Conservation (phyloP, 305 asterid genomes). For the Galium porrigens region DNA sequence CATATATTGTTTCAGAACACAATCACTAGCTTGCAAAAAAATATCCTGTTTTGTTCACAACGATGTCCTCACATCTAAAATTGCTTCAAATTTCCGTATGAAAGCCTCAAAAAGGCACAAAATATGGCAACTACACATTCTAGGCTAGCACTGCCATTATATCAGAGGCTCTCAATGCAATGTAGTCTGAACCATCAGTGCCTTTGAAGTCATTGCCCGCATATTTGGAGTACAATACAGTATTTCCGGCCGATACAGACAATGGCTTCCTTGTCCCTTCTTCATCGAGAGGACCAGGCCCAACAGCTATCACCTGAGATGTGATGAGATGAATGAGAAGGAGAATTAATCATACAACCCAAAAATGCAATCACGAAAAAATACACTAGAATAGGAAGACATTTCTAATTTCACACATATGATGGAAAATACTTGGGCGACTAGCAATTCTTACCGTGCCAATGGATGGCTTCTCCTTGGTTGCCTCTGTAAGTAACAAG, state of each 20-base stretch:
- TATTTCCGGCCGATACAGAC: slow-evolving; percentile 28
- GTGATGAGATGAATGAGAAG: background rate
- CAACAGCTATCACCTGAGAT: slow-evolving; percentile 52
- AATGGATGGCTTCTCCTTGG: slow-evolving; percentile 83
- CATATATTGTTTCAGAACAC: background rate
- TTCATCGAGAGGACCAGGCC: slow-evolving; percentile 72
- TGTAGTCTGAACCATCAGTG: slow-evolving; percentile 55
- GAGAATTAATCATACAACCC: too few relatives aligned
- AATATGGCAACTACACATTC: slow-evolving; percentile 5
- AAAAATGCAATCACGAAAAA: background rate
- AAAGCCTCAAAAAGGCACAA: background rate
- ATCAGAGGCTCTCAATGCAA: slow-evolving; percentile 60
- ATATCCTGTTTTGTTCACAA: slow-evolving; percentile 1
- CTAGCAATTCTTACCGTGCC: slow-evolving; percentile 42
- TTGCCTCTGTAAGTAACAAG: slow-evolving; percentile 54
- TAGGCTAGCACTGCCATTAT: slow-evolving; percentile 71
- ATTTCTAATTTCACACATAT: background rate
- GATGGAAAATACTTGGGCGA: background rate
- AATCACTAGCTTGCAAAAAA: slow-evolving; percentile 11
- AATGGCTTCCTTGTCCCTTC: slow-evolving; percentile 61
- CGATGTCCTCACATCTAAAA: slow-evolving; percentile 2
- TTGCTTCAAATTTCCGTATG: slow-evolving; percentile 10
- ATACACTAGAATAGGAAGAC: background rate
- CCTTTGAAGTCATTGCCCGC: slow-evolving; percentile 90
- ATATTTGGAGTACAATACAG: slow-evolving; percentile 46